Evolutionary conservation across 2,329 filamentous ascomycete species (phyloP).

Genomic region (Claviceps sp.): DNA sequence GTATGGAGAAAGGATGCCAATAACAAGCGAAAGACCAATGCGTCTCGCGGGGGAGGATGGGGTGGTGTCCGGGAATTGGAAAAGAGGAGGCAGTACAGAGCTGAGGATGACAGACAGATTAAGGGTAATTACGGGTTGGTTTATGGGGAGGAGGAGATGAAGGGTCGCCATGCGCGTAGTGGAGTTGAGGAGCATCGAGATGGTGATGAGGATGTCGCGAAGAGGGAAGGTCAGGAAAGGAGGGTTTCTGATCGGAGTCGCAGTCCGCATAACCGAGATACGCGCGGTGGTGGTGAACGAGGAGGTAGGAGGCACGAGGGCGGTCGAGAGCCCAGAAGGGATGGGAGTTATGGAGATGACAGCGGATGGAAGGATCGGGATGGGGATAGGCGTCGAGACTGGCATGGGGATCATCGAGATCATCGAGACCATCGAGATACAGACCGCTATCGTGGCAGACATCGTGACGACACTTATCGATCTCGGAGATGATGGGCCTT

Average conservation of each 20-base stretch:
- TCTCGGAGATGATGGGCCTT: slow-evolving; percentile 5
- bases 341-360: slow-evolving; percentile 6
- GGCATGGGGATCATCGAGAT: background rate
- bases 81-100: slow-evolving; percentile 79
- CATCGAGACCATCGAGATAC: background rate
- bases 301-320: slow-evolving; percentile 13
- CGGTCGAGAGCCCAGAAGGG: slow-evolving; percentile 13
- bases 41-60: slow-evolving; percentile 64
- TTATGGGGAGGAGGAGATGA: slow-evolving; percentile 60
- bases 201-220: slow-evolving; percentile 9
- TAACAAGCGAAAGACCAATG: slow-evolving; percentile 52
- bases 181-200: slow-evolving; percentile 13
- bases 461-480: slow-evolving; percentile 9
- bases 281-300: slow-evolving; percentile 5
- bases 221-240: background rate
- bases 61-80: slow-evolving; percentile 81
- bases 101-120: slow-evolving; percentile 37
- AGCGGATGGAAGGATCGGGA: slow-evolving; percentile 2
- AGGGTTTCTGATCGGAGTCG: slow-evolving; percentile 20
- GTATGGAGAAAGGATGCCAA: slow-evolving; percentile 81
- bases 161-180: slow-evolving; percentile 32
- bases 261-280: slow-evolving; percentile 23
- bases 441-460: background rate
- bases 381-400: slow-evolving; percentile 6
- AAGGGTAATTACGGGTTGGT: slow-evolving; percentile 60